Percentiles rank a stretch among this genome's conserved stretches.
Evolutionary conservation across 495 filamentous ascomycete genomes (phyloP).

Genomic region (Annulohypoxylon bovei): DNA sequence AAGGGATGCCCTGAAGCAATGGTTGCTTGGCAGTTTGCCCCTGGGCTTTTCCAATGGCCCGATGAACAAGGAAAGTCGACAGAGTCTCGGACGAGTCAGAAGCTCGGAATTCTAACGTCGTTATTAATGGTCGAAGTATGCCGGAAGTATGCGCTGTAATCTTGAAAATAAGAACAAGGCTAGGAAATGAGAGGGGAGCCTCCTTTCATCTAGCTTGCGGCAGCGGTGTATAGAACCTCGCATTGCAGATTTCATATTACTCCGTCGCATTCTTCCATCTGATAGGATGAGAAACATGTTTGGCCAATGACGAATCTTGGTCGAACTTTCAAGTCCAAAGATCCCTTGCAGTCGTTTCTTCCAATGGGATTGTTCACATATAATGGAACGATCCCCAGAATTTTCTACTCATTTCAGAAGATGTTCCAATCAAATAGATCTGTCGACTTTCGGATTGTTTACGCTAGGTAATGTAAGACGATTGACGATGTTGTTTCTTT

Average conservation of each 20-base stretch:
- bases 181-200: constrained; percentile 39
- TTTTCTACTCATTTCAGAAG: constrained; percentile 21
- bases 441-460: neutral
- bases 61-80: constrained; percentile 34
- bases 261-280: constrained; percentile 21
- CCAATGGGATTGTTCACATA: constrained; percentile 22
- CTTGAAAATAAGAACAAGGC: constrained; percentile 10
- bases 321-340: constrained; percentile 14
- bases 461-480: constrained; percentile 3
- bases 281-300: constrained; percentile 32
- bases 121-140: constrained; percentile 11
- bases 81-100: constrained; percentile 40
- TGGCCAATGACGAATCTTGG: constrained; percentile 20
- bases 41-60: constrained; percentile 24
- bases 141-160: constrained; percentile 18
- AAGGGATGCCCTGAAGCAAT: constrained; percentile 32
- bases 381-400: constrained; percentile 10
- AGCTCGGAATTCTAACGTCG: neutral
- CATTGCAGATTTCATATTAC: constrained; percentile 27
- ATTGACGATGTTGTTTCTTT: neutral
- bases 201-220: constrained; percentile 35
- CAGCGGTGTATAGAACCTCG: constrained; percentile 12
- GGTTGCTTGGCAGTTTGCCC: constrained; percentile 30
- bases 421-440: constrained; percentile 13
- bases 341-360: constrained; percentile 22